phyloP scores from a whole-genome alignment of 1,139 yeast genomes.

The Eremothecium sinecaudum region DNA sequence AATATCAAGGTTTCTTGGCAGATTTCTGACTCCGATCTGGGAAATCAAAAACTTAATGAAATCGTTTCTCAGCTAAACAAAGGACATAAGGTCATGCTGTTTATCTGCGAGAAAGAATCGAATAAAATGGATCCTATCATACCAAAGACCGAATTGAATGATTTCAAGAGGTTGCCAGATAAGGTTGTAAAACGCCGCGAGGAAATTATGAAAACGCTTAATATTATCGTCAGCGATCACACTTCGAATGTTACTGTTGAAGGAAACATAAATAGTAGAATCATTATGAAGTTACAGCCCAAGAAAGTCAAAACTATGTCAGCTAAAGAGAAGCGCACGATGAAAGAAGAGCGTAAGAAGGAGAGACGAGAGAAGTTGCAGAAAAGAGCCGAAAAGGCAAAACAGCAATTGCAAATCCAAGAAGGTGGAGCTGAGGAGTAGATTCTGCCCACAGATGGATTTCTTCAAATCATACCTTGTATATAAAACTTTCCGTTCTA shows the following conservation, averaged over 20 bases:
- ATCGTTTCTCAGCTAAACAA: constrained; percentile 33
- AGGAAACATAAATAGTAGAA: constrained; percentile 27
- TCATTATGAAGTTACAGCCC: constrained; percentile 27
- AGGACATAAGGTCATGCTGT: constrained; percentile 33
- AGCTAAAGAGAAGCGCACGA: constrained; percentile 13
- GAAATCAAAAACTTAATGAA: constrained; percentile 38
- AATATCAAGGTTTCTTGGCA: constrained; percentile 39
- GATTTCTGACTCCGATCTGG: constrained; percentile 35
- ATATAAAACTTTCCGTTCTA: no score
- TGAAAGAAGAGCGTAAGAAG: constrained; percentile 24
- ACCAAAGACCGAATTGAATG: neutral
- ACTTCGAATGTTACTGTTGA: constrained; percentile 27
- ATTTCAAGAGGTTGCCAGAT: constrained; percentile 8
- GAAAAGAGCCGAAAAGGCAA: constrained; percentile 19
- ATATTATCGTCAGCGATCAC: constrained; percentile 28
- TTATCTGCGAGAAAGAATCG: constrained; percentile 31
- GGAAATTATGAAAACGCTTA: constrained; percentile 30
- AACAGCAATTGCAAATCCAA: no score
- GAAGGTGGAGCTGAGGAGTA: no score
- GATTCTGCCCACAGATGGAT: no score
- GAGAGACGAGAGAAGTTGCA: constrained; percentile 24
- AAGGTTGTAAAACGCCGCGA: constrained; percentile 24
- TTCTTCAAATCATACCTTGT: no score
- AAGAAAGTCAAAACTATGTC: constrained; percentile 18
- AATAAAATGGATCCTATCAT: constrained; percentile 5